Conservation (phyloP, 192 early-diverging fungal species). For the Linnemannia exigua region DNA sequence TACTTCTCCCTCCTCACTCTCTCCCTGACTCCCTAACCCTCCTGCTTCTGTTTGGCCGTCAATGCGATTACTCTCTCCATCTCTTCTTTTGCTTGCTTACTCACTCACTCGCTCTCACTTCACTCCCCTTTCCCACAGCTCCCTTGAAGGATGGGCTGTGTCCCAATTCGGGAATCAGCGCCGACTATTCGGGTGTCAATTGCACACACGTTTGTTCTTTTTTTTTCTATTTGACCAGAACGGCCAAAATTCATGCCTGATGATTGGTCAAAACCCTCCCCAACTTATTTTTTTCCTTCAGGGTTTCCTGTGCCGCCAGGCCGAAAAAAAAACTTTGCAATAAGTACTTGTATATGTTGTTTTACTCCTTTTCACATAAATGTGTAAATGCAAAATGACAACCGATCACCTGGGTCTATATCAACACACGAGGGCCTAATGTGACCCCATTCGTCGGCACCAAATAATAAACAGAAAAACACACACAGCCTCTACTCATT, state of each 20-base stretch:
- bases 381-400: background rate
- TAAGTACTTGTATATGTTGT: background rate
- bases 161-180: conserved; percentile 6
- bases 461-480: too few species aligned
- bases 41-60: too few species aligned
- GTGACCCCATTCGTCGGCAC: conserved; percentile 1
- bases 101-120: background rate
- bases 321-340: background rate
- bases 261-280: background rate
- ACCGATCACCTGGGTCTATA: background rate
- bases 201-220: background rate
- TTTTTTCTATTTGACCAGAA: background rate
- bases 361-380: background rate
- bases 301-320: background rate
- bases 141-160: background rate
- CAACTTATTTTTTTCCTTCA: background rate
- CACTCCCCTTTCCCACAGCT: background rate
- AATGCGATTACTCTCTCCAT: background rate
- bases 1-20: background rate
- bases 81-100: background rate
- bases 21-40: background rate
- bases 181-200: background rate
- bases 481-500: too few species aligned
- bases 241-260: background rate
- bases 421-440: background rate